Conservation (phyloP, 192 early-diverging fungal species). For the Coemansia sp. region DNA sequence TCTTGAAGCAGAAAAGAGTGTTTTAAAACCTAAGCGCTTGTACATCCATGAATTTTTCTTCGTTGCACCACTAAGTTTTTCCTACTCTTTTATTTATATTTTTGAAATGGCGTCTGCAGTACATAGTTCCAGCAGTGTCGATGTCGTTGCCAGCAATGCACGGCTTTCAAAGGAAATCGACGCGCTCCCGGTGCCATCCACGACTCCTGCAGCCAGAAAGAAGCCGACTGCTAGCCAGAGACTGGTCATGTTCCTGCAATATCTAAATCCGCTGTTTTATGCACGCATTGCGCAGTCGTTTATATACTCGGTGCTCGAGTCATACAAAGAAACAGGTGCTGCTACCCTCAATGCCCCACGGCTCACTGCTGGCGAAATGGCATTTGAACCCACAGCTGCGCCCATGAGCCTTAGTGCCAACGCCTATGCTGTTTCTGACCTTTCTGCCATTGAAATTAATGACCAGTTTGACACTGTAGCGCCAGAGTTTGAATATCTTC, state of each 20-base stretch:
- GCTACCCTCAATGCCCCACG: conserved; percentile 1
- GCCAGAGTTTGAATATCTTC: conserved; percentile 24
- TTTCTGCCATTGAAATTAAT: background rate
- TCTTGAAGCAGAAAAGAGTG: background rate
- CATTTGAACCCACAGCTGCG: background rate
- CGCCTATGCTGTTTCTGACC: conserved; percentile 5
- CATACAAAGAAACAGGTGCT: background rate
- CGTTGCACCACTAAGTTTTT: no score
- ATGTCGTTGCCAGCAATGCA: background rate
- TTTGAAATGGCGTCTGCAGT: background rate
- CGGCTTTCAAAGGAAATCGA: conserved; percentile 16
- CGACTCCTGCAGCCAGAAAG: conserved; percentile 16
- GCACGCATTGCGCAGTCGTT: conserved; percentile 43
- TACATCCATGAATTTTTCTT: no score
- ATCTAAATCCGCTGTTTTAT: conserved; percentile 50
- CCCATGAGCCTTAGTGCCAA: background rate
- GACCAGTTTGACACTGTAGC: conserved; percentile 18
- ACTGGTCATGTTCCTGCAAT: conserved; percentile 32
- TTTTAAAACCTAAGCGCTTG: no score
- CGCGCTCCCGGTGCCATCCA: conserved; percentile 32
- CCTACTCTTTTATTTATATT: background rate
- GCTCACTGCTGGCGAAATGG: conserved; percentile 10
- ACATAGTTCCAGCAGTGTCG: background rate
- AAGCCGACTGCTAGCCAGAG: conserved; percentile 13
- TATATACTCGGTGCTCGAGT: conserved; percentile 32